Evolutionary conservation across 495 filamentous ascomycete species (phyloP), one percentile per base, ranked within the genome.

Genomic region (Aspergillus cristatus): DNA sequence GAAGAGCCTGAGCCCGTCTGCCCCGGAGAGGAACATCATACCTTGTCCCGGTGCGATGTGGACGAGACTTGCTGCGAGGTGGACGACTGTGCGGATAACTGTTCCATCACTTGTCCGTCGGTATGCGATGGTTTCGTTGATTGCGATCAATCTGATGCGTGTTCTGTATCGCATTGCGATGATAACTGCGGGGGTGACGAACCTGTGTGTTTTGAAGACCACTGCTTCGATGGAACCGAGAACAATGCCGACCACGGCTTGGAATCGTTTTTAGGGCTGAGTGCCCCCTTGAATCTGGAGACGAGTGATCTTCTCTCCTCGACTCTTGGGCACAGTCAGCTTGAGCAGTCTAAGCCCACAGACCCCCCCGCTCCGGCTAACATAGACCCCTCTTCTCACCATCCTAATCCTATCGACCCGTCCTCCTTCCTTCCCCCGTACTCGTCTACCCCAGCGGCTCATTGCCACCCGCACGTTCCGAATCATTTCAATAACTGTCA

Each of bases 41-140:
- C 46, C 28, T 41, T 52, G 15, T 43, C 57, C 7, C 43, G 41
- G 26, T 63, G 56, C 33, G 50, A 57, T 18, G 42, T 54, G 4
- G 57, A 67, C 14, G 59, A 62, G 24, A 45, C 54, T 15, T 70
- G 65, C 37, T 71, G 67, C 43, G 62, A 67, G 28, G 54, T 54
- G 24, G 67, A 69, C 29, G 50, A 63, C 37, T 72, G 68, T 30
- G 54, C 53, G 18, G 67, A 69, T 32, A 49, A 64, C 35, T 72
- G 68, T 34, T 50, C 60, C 17, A 37, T 59, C 40, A 60, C 59
- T 35, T 68, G 67, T 41, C 50, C 51, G 17, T 66, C 63, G 12
- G 42, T 62, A 13, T 71, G 67, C 43, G 62, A 66, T 34, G 63
- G 63, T 30, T 67, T 69, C 37, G 51, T 65, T 28, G 63, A 69